phyloP scores from a whole-genome alignment of 129 eudicot genomes.

The Escallonia rubra region DNA sequence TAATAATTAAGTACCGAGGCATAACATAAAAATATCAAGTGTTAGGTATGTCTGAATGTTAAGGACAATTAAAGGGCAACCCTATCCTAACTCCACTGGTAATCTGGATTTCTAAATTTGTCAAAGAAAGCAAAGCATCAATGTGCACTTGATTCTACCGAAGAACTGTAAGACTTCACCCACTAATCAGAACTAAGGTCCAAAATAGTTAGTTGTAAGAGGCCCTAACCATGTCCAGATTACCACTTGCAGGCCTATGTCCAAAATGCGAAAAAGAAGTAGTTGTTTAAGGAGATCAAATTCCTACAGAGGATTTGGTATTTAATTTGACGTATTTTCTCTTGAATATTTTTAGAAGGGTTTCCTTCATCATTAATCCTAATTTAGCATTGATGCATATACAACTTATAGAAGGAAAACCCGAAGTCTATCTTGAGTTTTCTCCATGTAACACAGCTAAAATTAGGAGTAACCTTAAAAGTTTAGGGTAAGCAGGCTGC shows the following conservation, averaged over 20 bases:
- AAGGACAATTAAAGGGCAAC: background rate
- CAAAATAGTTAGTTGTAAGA: background rate
- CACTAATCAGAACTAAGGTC: background rate
- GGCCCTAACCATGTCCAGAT: background rate
- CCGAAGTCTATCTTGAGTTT: background rate
- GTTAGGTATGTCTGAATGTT: background rate
- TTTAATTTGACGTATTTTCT: background rate
- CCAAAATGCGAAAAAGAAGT: background rate
- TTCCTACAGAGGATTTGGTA: background rate
- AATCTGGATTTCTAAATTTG: background rate
- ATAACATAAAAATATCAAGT: background rate
- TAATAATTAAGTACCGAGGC: no score
- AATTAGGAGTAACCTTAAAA: slow-evolving; percentile 11
- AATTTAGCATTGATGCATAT: background rate
- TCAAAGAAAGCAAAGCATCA: background rate
- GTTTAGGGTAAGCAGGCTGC: slow-evolving; percentile 2
- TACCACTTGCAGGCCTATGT: background rate
- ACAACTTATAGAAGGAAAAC: background rate
- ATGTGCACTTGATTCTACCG: no score
- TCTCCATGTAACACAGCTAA: background rate
- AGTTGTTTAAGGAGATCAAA: background rate
- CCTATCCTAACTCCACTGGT: no score
- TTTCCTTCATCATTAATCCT: background rate
- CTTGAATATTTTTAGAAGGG: background rate
- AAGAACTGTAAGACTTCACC: background rate